These are phyloP conservation scores for Tremella fuciformis DNA, from an alignment of 768 basidiomycete species.

Conservation along the genomic window DNA sequence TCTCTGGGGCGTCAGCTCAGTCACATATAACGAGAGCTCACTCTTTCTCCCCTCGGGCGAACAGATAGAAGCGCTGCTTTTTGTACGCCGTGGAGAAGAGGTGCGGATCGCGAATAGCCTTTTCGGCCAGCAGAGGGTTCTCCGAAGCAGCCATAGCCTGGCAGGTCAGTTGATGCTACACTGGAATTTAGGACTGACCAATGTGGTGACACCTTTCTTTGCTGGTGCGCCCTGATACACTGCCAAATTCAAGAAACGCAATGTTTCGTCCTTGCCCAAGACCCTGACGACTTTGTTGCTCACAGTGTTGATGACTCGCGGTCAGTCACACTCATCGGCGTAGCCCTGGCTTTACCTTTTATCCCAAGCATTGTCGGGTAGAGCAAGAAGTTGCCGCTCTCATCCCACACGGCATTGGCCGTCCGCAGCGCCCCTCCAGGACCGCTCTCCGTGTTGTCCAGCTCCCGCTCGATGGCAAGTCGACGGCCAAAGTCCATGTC, in stretches of 20 bases:
- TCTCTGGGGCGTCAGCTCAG: constrained; percentile 58
- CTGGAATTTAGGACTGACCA: constrained; percentile 50
- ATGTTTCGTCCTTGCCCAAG: constrained; percentile 88
- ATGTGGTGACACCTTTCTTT: constrained; percentile 78
- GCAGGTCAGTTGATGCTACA: not conserved
- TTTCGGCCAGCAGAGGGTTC: constrained; percentile 88
- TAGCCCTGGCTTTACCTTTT: constrained; percentile 64
- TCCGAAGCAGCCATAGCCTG: constrained; percentile 87
- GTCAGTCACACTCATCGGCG: constrained; percentile 4
- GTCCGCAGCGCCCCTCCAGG: constrained; percentile 58
- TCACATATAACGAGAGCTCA: constrained; percentile 47
- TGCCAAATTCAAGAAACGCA: constrained; percentile 80
- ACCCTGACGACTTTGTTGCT: constrained; percentile 87
- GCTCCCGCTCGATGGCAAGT: constrained; percentile 84
- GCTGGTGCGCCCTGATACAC: constrained; percentile 92
- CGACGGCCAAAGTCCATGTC: constrained; percentile 99
- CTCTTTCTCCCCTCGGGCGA: constrained; percentile 80
- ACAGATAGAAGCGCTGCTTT: constrained; percentile 88
- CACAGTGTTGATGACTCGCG: constrained; percentile 82
- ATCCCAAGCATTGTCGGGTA: constrained; percentile 93
- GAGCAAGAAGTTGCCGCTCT: constrained; percentile 88
- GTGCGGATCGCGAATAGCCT: constrained; percentile 79
- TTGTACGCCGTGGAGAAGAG: constrained; percentile 92
- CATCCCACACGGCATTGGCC: constrained; percentile 95
- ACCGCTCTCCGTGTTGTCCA: constrained; percentile 64